phyloP scores from a whole-genome alignment of 192 early-diverging fungal species.

The Umbelopsis sp. region DNA sequence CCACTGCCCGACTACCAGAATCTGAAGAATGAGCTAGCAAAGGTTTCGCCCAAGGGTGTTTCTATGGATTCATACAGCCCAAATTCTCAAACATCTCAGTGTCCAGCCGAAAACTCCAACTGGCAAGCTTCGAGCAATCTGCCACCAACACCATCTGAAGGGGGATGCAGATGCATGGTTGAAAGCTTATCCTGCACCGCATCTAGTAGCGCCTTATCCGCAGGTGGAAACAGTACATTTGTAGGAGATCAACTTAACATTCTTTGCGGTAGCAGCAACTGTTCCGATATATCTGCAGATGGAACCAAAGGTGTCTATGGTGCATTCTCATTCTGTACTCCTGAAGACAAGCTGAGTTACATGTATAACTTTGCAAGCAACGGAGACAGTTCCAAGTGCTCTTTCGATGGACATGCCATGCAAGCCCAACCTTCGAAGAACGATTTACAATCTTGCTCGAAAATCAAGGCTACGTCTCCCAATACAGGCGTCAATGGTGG shows the following conservation, averaged over 20 bases:
- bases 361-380: constrained; percentile 36
- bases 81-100: constrained; percentile 40
- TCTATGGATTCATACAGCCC: constrained; percentile 56
- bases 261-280: constrained; percentile 45
- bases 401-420: background rate
- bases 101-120: constrained; percentile 42
- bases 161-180: constrained; percentile 68
- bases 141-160: constrained; percentile 64
- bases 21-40: constrained; percentile 55
- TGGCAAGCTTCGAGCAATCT: constrained; percentile 61
- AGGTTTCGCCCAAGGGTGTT: constrained; percentile 57
- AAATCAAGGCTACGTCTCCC: constrained; percentile 8
- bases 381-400: background rate
- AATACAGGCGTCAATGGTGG: background rate
- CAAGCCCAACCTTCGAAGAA: background rate
- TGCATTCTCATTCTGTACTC: constrained; percentile 47
- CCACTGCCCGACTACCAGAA: constrained; percentile 62
- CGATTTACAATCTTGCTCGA: background rate
- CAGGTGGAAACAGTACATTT: constrained; percentile 29
- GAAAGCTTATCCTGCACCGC: constrained; percentile 54
- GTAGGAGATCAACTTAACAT: constrained; percentile 43
- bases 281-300: constrained; percentile 49
- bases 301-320: constrained; percentile 48
- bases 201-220: constrained; percentile 33
- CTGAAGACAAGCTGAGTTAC: constrained; percentile 48